Evolutionary conservation across 495 filamentous ascomycete species (phyloP).

Genomic region (Tuber brumale): DNA sequence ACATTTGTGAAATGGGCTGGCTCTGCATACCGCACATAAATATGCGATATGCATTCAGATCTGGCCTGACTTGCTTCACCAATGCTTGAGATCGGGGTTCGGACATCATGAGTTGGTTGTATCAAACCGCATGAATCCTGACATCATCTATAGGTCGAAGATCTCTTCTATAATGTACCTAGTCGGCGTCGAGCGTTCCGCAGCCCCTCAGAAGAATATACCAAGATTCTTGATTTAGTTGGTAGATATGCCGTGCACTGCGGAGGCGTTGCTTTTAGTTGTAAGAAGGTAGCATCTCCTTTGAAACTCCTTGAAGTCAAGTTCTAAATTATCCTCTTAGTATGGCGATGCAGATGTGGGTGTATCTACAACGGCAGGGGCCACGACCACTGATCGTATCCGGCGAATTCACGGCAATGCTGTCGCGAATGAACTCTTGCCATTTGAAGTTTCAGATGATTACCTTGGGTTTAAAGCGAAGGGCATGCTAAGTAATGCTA

Average conservation of each 20-base stretch:
- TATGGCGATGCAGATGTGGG: constrained; percentile 78
- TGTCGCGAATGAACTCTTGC: constrained; percentile 83
- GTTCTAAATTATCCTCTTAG: constrained; percentile 26
- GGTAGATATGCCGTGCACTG: constrained; percentile 96
- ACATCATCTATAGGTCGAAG: constrained; percentile 62
- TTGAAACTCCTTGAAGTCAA: constrained; percentile 6
- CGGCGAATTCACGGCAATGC: constrained; percentile 79
- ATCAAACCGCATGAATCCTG: neutral
- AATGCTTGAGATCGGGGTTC: neutral
- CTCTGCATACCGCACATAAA: constrained; percentile 2
- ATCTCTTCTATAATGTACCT: constrained; percentile 94
- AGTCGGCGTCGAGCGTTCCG: constrained; percentile 84
- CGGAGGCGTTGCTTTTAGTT: constrained; percentile 80
- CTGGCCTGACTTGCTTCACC: constrained; percentile 17
- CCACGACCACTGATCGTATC: constrained; percentile 72
- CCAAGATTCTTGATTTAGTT: constrained; percentile 93
- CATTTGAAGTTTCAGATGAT: constrained; percentile 64
- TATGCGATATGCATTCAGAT: constrained; percentile 5
- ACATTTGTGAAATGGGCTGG: constrained; percentile 9
- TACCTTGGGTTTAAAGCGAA: constrained; percentile 76
- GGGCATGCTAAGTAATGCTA: constrained; percentile 85
- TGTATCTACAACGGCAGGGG: constrained; percentile 66
- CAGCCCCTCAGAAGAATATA: constrained; percentile 89
- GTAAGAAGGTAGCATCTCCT: constrained; percentile 59
- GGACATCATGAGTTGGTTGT: neutral